Evolutionary conservation across 148 eudicot species (phyloP).

Genomic region (Diospyros kaki): DNA sequence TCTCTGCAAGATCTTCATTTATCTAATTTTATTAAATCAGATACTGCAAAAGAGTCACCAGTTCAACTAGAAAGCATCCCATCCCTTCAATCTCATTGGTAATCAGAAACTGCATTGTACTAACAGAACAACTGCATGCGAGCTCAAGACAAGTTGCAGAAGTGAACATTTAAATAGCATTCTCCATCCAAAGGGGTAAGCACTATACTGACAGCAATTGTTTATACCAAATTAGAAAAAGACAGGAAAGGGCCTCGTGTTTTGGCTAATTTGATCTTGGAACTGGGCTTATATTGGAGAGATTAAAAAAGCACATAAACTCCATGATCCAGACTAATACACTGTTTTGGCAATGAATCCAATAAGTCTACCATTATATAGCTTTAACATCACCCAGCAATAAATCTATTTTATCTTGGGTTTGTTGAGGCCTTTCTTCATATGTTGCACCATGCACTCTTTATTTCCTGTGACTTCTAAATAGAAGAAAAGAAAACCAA

Average conservation of each 20-base stretch:
- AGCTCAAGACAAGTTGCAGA: not conserved
- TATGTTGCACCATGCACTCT: not conserved
- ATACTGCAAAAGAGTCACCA: not conserved
- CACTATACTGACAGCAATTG: too few species aligned
- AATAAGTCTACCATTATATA: not conserved
- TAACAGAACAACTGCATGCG: not conserved
- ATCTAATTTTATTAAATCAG: not conserved
- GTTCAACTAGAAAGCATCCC: not conserved
- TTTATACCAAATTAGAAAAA: too few species aligned
- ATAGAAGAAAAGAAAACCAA: not conserved
- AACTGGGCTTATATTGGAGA: not conserved
- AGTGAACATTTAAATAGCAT: too few species aligned
- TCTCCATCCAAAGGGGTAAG: not conserved
- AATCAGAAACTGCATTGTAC: not conserved
- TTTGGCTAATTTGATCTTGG: not conserved
- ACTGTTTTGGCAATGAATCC: not conserved
- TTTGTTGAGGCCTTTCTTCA: too few species aligned
- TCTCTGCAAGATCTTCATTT: slow-evolving; percentile 27
- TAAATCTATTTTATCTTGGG: too few species aligned
- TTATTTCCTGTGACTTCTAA: not conserved
- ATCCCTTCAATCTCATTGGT: not conserved
- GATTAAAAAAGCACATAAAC: not conserved
- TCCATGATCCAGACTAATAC: not conserved
- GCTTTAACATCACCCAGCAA: too few species aligned
- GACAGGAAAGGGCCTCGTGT: too few species aligned